These are phyloP conservation scores for Hygrophila difformis DNA, from an alignment of 257 asterid species.

Conservation along the genomic window DNA sequence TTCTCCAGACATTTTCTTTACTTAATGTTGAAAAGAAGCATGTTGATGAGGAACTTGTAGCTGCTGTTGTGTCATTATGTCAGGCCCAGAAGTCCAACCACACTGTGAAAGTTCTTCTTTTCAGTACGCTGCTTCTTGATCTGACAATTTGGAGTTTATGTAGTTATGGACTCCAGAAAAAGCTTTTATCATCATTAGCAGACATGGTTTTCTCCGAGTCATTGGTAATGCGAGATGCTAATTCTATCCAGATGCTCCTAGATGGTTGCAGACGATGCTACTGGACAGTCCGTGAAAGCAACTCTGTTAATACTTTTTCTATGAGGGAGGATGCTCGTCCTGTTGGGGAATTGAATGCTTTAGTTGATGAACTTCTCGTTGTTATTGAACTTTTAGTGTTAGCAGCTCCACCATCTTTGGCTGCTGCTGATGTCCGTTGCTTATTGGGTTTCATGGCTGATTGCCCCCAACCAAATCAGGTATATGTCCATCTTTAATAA, in stretches of 20 bases:
- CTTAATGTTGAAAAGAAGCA: conserved; percentile 49
- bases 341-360: conserved; percentile 94
- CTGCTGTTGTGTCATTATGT: conserved; percentile 81
- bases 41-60: conserved; percentile 92
- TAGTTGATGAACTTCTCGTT: conserved; percentile 96
- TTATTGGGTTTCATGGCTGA: conserved; percentile 96
- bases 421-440: conserved; percentile 75
- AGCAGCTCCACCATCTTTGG: conserved; percentile 84
- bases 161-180: conserved; percentile 95
- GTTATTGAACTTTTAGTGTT: conserved; percentile 81
- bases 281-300: conserved; percentile 80
- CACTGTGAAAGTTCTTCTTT: conserved; percentile 81
- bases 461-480: conserved; percentile 98
- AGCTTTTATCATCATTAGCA: conserved; percentile 93
- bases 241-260: conserved; percentile 93
- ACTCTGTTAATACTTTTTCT: conserved; percentile 71
- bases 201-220: conserved; percentile 96
- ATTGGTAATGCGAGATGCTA: conserved; percentile 92
- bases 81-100: conserved; percentile 87
- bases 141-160: conserved; percentile 93
- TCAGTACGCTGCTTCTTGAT: conserved; percentile 84
- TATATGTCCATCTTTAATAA: conserved; percentile 18
- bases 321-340: conserved; percentile 46
- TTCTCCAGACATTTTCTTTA: conserved; percentile 72
- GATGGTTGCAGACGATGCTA: conserved; percentile 98